phyloP scores from a whole-genome alignment of 768 basidiomycete genomes.

The Dioszegia hungarica region DNA sequence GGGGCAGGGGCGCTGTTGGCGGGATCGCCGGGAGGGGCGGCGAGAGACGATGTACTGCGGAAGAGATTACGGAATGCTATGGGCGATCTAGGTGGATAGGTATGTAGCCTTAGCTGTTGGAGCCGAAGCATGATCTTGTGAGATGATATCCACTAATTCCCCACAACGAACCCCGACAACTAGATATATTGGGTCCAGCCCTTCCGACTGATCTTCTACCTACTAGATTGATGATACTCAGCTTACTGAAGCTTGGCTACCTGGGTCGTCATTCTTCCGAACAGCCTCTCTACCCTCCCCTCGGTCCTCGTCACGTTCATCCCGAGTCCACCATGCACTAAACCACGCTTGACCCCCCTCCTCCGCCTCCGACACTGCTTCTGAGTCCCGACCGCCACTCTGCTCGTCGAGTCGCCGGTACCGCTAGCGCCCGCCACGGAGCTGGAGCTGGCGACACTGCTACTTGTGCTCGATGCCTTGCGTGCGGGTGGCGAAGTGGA shows the following conservation, averaged over 20 bases:
- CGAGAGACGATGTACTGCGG: constrained; percentile 41
- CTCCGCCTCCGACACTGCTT: background rate
- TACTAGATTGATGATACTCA: background rate
- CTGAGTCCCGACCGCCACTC: background rate
- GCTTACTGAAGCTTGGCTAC: too few relatives aligned
- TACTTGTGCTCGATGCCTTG: background rate
- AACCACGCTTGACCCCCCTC: background rate
- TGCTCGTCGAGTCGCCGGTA: background rate
- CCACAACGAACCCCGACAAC: too few relatives aligned
- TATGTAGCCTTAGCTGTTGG: too few relatives aligned
- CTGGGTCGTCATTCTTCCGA: background rate
- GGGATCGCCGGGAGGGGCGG: background rate
- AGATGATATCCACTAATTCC: too few relatives aligned
- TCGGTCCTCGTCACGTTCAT: background rate
- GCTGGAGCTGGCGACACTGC: background rate
- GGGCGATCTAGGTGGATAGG: constrained; percentile 36
- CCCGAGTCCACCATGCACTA: background rate
- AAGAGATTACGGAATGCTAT: constrained; percentile 46
- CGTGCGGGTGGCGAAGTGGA: background rate
- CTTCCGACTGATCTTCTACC: background rate
- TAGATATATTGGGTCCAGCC: background rate
- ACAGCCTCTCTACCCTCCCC: background rate
- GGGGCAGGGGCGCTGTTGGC: background rate
- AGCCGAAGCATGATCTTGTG: too few relatives aligned
- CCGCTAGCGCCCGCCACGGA: background rate